Percentiles rank a stretch among this genome's conserved stretches.
Evolutionary conservation across 192 early-diverging fungal genomes (phyloP).

Genomic region (Backusella parvicylindrica): DNA sequence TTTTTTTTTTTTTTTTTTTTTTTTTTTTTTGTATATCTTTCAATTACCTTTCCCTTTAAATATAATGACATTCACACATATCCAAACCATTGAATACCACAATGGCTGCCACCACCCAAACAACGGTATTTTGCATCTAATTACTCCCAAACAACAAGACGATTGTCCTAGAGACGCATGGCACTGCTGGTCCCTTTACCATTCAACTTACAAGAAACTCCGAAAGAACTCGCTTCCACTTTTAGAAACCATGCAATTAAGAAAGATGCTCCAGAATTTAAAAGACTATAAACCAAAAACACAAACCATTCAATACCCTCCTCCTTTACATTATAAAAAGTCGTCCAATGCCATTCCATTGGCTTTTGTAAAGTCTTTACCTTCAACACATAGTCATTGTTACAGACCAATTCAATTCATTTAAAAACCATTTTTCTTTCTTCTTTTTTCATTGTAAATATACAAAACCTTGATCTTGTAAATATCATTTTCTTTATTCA

Average conservation of each 20-base stretch:
- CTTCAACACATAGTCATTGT: neutral
- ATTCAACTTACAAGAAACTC: neutral
- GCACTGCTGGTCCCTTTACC: conserved; percentile 4
- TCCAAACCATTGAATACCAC: neutral
- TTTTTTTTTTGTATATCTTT: too few species aligned
- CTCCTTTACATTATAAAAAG: neutral
- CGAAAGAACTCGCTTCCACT: neutral
- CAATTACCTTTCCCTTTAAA: neutral
- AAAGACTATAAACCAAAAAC: neutral
- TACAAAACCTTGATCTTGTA: conserved; percentile 30
- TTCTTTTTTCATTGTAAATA: conserved; percentile 41
- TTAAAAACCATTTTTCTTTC: neutral
- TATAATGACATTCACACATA: neutral
- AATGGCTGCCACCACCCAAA: neutral
- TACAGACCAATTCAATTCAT: neutral
- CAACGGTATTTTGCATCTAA: neutral
- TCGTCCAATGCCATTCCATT: neutral
- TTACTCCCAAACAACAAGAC: neutral
- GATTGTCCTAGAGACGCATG: neutral
- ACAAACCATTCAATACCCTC: neutral
- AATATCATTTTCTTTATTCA: neutral
- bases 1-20: neutral
- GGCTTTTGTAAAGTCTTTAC: neutral
- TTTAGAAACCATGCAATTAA: neutral
- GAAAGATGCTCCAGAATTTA: neutral